Percentiles rank a stretch among this genome's conserved stretches.
Evolutionary conservation across 129 eudicot genomes (phyloP).

Genomic region (Saposhnikovia divaricata): DNA sequence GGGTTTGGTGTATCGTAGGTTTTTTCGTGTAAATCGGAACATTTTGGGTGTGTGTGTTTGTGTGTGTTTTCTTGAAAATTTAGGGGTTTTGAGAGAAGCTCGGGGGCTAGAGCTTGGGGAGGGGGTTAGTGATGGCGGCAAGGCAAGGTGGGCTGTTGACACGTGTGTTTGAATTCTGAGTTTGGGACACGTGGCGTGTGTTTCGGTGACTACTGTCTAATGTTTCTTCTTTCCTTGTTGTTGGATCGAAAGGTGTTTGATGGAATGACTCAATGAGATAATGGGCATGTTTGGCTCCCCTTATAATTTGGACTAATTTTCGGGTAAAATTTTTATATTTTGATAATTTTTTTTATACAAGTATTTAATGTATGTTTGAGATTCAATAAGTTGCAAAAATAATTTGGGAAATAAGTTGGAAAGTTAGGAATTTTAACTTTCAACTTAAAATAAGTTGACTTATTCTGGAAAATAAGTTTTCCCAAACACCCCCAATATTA

Average conservation of each 20-base stretch:
- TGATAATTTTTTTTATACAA: too few species aligned
- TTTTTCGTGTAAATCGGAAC: background rate
- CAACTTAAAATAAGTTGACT: too few species aligned
- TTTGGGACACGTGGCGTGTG: conserved; percentile 1
- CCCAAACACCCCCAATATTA: too few species aligned
- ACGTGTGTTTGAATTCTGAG: conserved; percentile 20
- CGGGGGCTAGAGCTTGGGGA: background rate
- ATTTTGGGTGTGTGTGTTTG: background rate
- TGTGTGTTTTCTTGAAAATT: background rate
- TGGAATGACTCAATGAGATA: background rate
- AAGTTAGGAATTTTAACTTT: too few species aligned
- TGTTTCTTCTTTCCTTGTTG: too few species aligned
- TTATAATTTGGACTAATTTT: too few species aligned
- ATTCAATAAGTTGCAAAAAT: too few species aligned
- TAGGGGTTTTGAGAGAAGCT: background rate
- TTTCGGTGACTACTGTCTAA: background rate
- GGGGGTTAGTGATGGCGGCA: conserved; percentile 9
- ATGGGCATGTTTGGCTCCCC: too few species aligned
- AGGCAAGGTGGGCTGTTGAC: conserved; percentile 25
- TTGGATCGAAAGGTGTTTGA: background rate
- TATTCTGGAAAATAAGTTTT: too few species aligned
- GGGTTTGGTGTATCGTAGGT: background rate
- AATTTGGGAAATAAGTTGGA: too few species aligned
- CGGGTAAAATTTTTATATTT: too few species aligned
- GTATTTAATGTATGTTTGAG: too few species aligned